Percentiles rank a stretch among this genome's conserved stretches.
Conservation (phyloP, 441 rosid genomes). For the Bruguiera hainesii region DNA sequence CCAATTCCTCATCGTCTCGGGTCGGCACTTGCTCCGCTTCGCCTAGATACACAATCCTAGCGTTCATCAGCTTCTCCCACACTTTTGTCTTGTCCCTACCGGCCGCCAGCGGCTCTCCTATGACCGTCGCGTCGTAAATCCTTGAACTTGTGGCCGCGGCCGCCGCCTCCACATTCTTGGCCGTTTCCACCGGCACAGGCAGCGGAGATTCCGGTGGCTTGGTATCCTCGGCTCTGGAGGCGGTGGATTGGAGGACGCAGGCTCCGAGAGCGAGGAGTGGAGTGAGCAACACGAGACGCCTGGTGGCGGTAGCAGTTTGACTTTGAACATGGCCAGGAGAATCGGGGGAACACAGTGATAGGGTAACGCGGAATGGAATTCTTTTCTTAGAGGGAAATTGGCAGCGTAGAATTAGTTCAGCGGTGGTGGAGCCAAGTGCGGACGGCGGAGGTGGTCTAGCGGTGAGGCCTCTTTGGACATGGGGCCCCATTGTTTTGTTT, state of each 20-base stretch:
- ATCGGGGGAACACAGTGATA: conserved; percentile 1
- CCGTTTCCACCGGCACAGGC: conserved; percentile 9
- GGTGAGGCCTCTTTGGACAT: conserved; percentile 3
- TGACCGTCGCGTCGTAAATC: conserved; percentile 79
- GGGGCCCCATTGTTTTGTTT: conserved; percentile 2
- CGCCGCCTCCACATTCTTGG: conserved; percentile 20
- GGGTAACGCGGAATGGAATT: neutral
- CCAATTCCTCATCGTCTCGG: conserved; percentile 71
- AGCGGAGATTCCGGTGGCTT: conserved; percentile 12
- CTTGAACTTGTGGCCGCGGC: conserved; percentile 33
- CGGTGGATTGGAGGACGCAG: conserved; percentile 33
- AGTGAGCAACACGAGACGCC: conserved; percentile 50
- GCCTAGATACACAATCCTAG: conserved; percentile 78
- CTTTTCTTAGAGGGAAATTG: conserved; percentile 1
- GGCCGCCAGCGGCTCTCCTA: conserved; percentile 84
- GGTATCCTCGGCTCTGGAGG: conserved; percentile 31
- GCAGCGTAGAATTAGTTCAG: neutral
- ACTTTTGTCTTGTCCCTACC: conserved; percentile 79
- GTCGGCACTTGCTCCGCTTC: conserved; percentile 92
- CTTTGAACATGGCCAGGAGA: neutral
- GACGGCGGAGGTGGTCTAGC: conserved; percentile 3
- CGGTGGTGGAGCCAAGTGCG: neutral
- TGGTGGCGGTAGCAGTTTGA: conserved; percentile 23
- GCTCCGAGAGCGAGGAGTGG: conserved; percentile 53
- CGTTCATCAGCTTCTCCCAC: conserved; percentile 81